These are phyloP conservation scores for Gossypium gossypioides DNA, from an alignment of 441 rosid species.

Conservation along the genomic window DNA sequence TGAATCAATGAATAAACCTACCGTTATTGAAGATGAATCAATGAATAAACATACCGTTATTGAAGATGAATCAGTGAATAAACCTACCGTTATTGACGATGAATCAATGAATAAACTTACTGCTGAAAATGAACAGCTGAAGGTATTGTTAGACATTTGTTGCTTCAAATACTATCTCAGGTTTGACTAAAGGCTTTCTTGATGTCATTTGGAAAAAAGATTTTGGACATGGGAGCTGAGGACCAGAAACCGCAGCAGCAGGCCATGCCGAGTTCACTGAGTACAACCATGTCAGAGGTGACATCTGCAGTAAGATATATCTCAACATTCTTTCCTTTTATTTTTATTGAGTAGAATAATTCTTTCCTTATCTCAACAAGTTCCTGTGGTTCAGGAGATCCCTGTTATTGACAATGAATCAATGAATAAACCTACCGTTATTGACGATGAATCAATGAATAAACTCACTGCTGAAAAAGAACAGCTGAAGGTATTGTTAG, in stretches of 20 bases:
- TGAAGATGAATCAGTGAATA: constrained; percentile 1
- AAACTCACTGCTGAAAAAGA: constrained; percentile 71
- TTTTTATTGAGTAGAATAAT: background rate
- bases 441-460: constrained; percentile 42
- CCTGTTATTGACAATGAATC: background rate
- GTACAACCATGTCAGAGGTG: constrained; percentile 36
- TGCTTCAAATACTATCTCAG: constrained; percentile 9
- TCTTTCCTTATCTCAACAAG: background rate
- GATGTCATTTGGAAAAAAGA: constrained; percentile 41
- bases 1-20: background rate
- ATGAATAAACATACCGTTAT: constrained; percentile 11
- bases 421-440: constrained; percentile 16
- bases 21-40: background rate
- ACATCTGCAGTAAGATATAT: constrained; percentile 36
- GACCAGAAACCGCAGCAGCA: constrained; percentile 56
- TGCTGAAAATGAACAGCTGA: constrained; percentile 73
- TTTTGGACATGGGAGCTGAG: constrained; percentile 69
- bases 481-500: constrained; percentile 53
- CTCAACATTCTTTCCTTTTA: background rate
- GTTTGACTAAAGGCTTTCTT: background rate
- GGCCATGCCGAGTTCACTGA: constrained; percentile 37
- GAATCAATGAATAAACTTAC: constrained; percentile 48
- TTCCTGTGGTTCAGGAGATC: background rate
- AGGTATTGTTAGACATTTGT: constrained; percentile 34
- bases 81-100: constrained; percentile 31